phyloP scores from a whole-genome alignment of 768 basidiomycete genomes.

The Amanita thiersii region DNA sequence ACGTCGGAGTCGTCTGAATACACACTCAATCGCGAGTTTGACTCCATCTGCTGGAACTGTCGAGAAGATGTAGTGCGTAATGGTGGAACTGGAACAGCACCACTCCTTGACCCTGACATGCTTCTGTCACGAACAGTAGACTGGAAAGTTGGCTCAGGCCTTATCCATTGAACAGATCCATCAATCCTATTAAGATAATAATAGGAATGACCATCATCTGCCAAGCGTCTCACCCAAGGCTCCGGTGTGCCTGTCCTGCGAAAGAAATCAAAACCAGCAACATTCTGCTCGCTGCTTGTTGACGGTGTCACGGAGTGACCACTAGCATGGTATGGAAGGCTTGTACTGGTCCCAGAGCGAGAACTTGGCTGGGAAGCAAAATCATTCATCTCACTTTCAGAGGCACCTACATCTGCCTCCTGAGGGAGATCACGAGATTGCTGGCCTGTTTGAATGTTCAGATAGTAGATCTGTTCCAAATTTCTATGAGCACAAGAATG shows the following conservation, averaged over 20 bases:
- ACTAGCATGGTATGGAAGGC: slow-evolving; percentile 36
- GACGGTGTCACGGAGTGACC: slow-evolving; percentile 21
- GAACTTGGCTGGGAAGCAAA: slow-evolving; percentile 50
- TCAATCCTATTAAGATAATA: slow-evolving; percentile 71
- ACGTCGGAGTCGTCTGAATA: slow-evolving; percentile 79
- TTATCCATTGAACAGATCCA: slow-evolving; percentile 61
- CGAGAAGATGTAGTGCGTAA: slow-evolving; percentile 15
- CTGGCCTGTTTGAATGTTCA: slow-evolving; percentile 84
- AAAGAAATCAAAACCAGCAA: slow-evolving; percentile 53
- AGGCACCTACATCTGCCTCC: slow-evolving; percentile 57
- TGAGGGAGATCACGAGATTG: slow-evolving; percentile 78
- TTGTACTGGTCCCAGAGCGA: slow-evolving; percentile 46
- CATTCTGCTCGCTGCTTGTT: slow-evolving; percentile 27
- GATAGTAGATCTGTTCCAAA: slow-evolving; percentile 80
- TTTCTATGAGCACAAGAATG: no score
- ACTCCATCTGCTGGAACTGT: slow-evolving; percentile 22
- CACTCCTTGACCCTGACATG: slow-evolving; percentile 11
- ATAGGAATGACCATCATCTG: slow-evolving; percentile 77
- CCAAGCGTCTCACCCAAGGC: slow-evolving; percentile 75
- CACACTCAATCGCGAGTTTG: slow-evolving; percentile 46
- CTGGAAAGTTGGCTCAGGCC: slow-evolving; percentile 36
- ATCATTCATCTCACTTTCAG: slow-evolving; percentile 56
- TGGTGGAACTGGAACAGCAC: slow-evolving; percentile 11
- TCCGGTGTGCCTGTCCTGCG: slow-evolving; percentile 59
- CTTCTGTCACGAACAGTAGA: neutral